Evolutionary conservation across 495 filamentous ascomycete species (phyloP), one percentile per base, ranked within the genome.

Genomic region (Talaromyces stipitatus): DNA sequence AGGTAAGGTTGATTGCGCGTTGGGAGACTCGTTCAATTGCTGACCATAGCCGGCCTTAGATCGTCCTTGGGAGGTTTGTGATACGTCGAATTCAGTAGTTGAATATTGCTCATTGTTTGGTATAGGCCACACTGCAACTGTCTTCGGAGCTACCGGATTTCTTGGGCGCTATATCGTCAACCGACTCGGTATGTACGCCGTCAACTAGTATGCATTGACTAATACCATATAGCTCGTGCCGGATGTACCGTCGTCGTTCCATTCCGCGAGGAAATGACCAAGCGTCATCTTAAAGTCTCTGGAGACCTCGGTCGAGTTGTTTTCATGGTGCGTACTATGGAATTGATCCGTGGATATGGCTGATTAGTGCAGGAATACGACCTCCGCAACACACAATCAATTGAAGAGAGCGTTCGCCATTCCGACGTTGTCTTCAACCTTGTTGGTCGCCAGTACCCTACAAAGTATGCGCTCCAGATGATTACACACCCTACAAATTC

Each of bases 381-480:
- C 68, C 80, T 99, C 56, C 85, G 85, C 64, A 99, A 99, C 75
- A 97, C 91, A 50, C 81, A 87, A 63, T 97, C 92, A 20, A 91
- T 99, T 62, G 94, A 99, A 70, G 92, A 94, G 74, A 91, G 87
- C 62, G 92, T 99, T 38, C 82, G 94, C 66, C 94, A 99, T 73
- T 96, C 91, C 28, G 94, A 99, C 65, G 84, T 96, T 52, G 94
- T 99, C 47, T 97, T 91, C 80, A 99, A 97, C 72, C 81, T 99
- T 60, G 78, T 96, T 61, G 94, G 94, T 52, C 87, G 92, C 27
- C 85, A 90, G 65, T 97, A 97, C 66, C 89, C 92, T 61, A 99
- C 94, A 60, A 99, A 99, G 90, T 95, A 71, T 70, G 85, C 76
- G 24, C 36, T 11, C 22, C 50, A 24, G 18, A 9, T 16, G 43